A percentile compares a stretch with the other conserved stretches of the same genome.
Evolutionary conservation across 495 filamentous ascomycete species (phyloP).

Genomic region (Penicillium steckii): DNA sequence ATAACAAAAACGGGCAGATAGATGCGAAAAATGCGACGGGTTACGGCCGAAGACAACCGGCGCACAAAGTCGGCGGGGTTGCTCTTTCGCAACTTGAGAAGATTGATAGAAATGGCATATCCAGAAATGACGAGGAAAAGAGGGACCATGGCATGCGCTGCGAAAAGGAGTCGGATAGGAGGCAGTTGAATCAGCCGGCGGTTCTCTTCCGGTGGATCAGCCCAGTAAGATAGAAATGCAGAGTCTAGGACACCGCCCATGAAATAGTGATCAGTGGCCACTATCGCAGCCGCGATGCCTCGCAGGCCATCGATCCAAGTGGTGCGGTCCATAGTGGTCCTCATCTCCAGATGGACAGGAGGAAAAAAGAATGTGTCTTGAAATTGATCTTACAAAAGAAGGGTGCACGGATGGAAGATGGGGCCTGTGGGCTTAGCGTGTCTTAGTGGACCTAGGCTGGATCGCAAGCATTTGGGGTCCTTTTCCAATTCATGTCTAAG

Average conservation of each 20-base stretch:
- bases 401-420: not conserved
- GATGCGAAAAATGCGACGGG: slow-evolving; percentile 24
- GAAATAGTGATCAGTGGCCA: slow-evolving; percentile 18
- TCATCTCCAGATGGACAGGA: not conserved
- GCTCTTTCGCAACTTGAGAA: slow-evolving; percentile 14
- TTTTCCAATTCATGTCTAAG: not conserved
- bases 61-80: slow-evolving; percentile 3
- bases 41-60: slow-evolving; percentile 22
- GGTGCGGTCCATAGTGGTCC: slow-evolving; percentile 21
- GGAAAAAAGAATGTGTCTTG: not conserved
- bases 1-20: slow-evolving; percentile 22
- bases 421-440: not conserved
- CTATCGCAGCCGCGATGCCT: slow-evolving; percentile 22
- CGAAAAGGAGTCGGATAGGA: slow-evolving; percentile 22
- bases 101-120: slow-evolving; percentile 23
- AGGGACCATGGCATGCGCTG: slow-evolving; percentile 22
- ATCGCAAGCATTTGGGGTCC: not conserved
- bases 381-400: not conserved
- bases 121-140: slow-evolving; percentile 29
- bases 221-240: slow-evolving; percentile 21
- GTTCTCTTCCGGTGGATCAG: slow-evolving; percentile 21
- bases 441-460: not conserved
- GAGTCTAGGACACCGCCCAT: slow-evolving; percentile 15
- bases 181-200: slow-evolving; percentile 20
- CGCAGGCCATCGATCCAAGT: slow-evolving; percentile 30